Evolutionary conservation across 2,329 filamentous ascomycete species (phyloP).

Genomic region (Chaetomiaceae sp.): DNA sequence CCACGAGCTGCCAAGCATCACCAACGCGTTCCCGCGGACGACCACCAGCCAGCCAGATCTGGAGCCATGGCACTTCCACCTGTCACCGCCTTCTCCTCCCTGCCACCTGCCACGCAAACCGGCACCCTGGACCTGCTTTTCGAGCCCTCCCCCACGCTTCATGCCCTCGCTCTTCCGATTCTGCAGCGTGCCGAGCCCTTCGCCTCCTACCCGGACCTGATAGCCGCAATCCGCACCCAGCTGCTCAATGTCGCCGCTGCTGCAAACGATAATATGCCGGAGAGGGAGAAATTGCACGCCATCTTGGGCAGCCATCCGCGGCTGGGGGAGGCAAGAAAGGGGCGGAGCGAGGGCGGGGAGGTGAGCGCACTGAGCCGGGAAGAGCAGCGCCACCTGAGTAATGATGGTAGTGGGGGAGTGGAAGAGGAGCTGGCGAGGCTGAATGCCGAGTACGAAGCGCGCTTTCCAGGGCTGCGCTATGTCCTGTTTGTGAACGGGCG

Average conservation of each 20-base stretch:
- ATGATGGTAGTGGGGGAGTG: slow-evolving; percentile 42
- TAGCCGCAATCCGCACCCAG: slow-evolving; percentile 58
- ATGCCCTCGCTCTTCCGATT: slow-evolving; percentile 62
- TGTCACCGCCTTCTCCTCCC: slow-evolving; percentile 48
- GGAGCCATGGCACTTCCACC: slow-evolving; percentile 45
- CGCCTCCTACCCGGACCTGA: slow-evolving; percentile 61
- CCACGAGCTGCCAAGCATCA: too few species aligned
- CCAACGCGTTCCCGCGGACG: neutral
- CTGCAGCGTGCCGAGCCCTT: slow-evolving; percentile 54
- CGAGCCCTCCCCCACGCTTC: slow-evolving; percentile 71
- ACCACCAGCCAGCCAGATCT: slow-evolving; percentile 17
- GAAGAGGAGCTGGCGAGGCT: slow-evolving; percentile 51
- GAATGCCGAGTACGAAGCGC: slow-evolving; percentile 73
- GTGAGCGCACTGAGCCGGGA: too few species aligned
- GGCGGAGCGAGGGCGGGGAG: slow-evolving; percentile 30
- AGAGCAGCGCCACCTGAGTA: too few species aligned
- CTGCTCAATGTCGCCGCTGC: slow-evolving; percentile 47
- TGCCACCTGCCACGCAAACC: slow-evolving; percentile 49
- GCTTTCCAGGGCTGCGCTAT: slow-evolving; percentile 77
- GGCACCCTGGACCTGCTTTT: slow-evolving; percentile 71
- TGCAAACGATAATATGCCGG: slow-evolving; percentile 25
- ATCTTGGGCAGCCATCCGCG: slow-evolving; percentile 80
- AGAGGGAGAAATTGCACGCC: slow-evolving; percentile 54
- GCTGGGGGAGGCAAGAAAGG: slow-evolving; percentile 71
- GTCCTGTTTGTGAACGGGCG: slow-evolving; percentile 90